Evolutionary conservation across 2,329 filamentous ascomycete genomes (phyloP), one percentile per base, ranked within the genome.

Genomic region (Fusarium temperatum): DNA sequence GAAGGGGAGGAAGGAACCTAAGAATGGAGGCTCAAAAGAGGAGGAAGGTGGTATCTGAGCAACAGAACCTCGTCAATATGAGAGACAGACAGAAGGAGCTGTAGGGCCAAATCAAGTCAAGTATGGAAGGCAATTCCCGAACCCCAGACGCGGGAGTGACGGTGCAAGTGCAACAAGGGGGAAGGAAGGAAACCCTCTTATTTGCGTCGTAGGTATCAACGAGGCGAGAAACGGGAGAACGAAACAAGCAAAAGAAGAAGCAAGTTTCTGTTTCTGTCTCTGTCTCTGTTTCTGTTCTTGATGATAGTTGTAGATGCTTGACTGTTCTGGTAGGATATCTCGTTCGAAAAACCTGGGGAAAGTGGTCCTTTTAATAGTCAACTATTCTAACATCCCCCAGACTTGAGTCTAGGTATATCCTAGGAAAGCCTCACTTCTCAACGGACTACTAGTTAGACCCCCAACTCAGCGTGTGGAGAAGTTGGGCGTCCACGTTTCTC

Each of bases 91-190:
- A 54, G 51, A 54, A 54, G 35, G 20, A 54, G 51, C 51, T 54
- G 20, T 39, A 54, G 35, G 51, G 51, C 24, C 35, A 54, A 54
- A 26, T 54, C 51, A 38, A 38, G 51, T 38, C 28, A 50, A n/a
- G 28, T 50, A 32, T 32, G 48, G 28, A 54, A 54, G 51, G 35
- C 20, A 39, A 58, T 38, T 18, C 45, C 45, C 45, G 45, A 68
- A 66, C 64, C 55, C 74, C 48, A 74, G 68, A 72, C 68, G 66
- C 70, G 76, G 75, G 69, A 77, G 71, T 67, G 71, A 74, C 65
- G 73, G 76, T 78, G 76, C 53, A 78, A 71, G 51, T 54, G 51
- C 51, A 54, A 54, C 51, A 39, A 28, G 11, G 51, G 45, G 58
- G 63, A 56, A 59, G 35, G 51, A 54, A 44, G 44, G 63, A 56